A percentile compares a stretch with the other conserved stretches of the same genome.
These are phyloP conservation scores for Saccharomycopsis amapae DNA, from an alignment of 805 yeast species.

Conservation along the genomic window DNA sequence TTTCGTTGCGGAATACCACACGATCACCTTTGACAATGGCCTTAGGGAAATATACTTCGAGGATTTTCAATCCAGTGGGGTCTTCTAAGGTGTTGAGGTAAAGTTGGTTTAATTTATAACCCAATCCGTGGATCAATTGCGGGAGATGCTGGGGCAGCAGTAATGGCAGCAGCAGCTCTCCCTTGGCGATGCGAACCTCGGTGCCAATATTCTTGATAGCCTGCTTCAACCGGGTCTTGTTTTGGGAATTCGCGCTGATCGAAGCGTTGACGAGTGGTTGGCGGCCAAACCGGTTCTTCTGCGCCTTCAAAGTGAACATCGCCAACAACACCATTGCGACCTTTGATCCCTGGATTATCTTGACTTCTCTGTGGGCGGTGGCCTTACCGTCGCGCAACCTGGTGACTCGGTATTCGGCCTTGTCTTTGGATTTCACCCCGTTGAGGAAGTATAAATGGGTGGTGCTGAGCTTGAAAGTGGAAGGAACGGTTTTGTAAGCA, in stretches of 20 bases:
- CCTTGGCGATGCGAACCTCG: too few relatives aligned
- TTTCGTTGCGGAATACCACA: too few relatives aligned
- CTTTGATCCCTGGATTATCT: neutral
- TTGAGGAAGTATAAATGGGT: slow-evolving; percentile 6
- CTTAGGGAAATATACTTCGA: too few relatives aligned
- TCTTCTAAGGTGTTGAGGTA: too few relatives aligned
- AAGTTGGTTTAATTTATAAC: too few relatives aligned
- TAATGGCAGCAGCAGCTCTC: too few relatives aligned
- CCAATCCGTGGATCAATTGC: too few relatives aligned
- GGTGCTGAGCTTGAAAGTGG: neutral
- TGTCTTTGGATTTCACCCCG: neutral
- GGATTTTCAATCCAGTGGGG: too few relatives aligned
- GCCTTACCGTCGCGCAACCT: slow-evolving; percentile 8
- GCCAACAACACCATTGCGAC: neutral
- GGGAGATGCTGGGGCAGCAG: too few relatives aligned
- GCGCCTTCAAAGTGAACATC: neutral
- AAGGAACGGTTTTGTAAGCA: neutral
- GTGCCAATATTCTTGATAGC: too few relatives aligned
- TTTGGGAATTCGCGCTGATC: neutral
- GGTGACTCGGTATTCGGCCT: neutral
- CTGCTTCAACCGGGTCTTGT: too few relatives aligned
- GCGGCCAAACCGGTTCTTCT: neutral
- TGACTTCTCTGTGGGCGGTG: slow-evolving; percentile 9
- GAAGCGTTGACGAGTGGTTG: neutral
- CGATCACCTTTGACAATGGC: too few relatives aligned